Conservation (phyloP, 345 rosid genomes). For the Moricandia arvensis region DNA sequence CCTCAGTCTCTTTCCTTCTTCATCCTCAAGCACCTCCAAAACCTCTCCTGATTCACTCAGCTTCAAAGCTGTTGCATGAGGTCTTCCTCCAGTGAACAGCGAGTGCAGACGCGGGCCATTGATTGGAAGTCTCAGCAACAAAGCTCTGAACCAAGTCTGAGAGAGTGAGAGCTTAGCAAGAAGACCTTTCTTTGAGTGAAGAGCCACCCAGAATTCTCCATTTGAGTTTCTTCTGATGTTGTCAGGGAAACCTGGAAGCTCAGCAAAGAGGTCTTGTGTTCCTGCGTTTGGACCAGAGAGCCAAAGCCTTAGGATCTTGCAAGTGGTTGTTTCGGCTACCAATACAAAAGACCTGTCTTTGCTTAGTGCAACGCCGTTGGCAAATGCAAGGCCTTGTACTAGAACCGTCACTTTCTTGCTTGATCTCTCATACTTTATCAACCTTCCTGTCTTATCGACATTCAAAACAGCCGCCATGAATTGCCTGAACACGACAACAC, state of each 20-base stretch:
- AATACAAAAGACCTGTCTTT: slow-evolving; percentile 55
- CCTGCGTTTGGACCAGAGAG: slow-evolving; percentile 47
- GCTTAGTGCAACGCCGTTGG: slow-evolving; percentile 72
- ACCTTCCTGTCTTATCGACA: slow-evolving; percentile 60
- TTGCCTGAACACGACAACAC: slow-evolving; percentile 26
- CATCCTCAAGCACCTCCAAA: slow-evolving; percentile 53
- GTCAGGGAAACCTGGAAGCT: slow-evolving; percentile 68
- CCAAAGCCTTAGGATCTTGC: slow-evolving; percentile 50
- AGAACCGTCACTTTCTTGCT: slow-evolving; percentile 58
- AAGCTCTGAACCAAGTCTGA: slow-evolving; percentile 43
- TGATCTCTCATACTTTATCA: slow-evolving; percentile 57
- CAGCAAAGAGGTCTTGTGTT: slow-evolving; percentile 44
- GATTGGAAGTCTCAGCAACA: slow-evolving; percentile 47
- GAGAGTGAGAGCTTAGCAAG: slow-evolving; percentile 41
- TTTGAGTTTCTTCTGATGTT: slow-evolving; percentile 53
- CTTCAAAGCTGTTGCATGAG: slow-evolving; percentile 64
- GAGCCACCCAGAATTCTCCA: slow-evolving; percentile 76
- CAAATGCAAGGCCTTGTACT: slow-evolving; percentile 51
- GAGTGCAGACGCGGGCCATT: slow-evolving; percentile 51
- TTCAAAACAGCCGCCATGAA: slow-evolving; percentile 47
- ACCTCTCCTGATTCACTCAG: slow-evolving; percentile 56
- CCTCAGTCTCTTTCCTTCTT: slow-evolving; percentile 51
- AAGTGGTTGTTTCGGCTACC: slow-evolving; percentile 49
- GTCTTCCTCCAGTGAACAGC: slow-evolving; percentile 50
- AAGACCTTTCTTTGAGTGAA: slow-evolving; percentile 59